Evolutionary conservation across 2,329 filamentous ascomycete species (phyloP).

Genomic region (Penicillium sp.): DNA sequence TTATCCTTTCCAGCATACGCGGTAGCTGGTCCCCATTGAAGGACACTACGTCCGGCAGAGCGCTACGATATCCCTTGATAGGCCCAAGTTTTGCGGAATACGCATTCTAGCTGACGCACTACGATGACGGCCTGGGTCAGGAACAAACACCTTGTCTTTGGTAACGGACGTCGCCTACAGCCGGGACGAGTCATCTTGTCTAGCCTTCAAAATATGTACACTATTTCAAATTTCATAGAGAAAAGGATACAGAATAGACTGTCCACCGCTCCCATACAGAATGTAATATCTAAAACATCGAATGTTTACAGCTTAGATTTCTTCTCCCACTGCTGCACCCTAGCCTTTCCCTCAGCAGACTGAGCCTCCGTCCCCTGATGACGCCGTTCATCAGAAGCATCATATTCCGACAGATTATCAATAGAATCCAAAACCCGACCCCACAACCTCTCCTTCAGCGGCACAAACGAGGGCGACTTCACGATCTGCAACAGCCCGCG

Average conservation of each 20-base stretch:
- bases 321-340: slow-evolving; percentile 49
- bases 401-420: slow-evolving; percentile 48
- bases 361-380: slow-evolving; percentile 22
- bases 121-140: not conserved
- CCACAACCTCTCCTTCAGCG: slow-evolving; percentile 73
- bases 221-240: not conserved
- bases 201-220: not conserved
- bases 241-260: not conserved
- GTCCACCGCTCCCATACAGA: not conserved
- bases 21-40: not conserved
- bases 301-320: slow-evolving; percentile 7
- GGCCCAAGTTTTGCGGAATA: not conserved
- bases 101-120: not conserved
- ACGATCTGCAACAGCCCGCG: slow-evolving; percentile 59
- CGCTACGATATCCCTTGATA: not conserved
- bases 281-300: not conserved
- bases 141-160: not conserved
- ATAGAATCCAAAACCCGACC: slow-evolving; percentile 60
- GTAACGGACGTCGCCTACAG: not conserved
- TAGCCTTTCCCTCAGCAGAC: slow-evolving; percentile 42
- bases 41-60: not conserved
- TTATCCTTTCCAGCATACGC: not conserved
- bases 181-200: not conserved
- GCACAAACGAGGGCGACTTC: slow-evolving; percentile 63
- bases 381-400: slow-evolving; percentile 42